These are phyloP conservation scores for Penicillium sp. DNA, from an alignment of 2,329 filamentous ascomycete genomes.

Conservation along the genomic window DNA sequence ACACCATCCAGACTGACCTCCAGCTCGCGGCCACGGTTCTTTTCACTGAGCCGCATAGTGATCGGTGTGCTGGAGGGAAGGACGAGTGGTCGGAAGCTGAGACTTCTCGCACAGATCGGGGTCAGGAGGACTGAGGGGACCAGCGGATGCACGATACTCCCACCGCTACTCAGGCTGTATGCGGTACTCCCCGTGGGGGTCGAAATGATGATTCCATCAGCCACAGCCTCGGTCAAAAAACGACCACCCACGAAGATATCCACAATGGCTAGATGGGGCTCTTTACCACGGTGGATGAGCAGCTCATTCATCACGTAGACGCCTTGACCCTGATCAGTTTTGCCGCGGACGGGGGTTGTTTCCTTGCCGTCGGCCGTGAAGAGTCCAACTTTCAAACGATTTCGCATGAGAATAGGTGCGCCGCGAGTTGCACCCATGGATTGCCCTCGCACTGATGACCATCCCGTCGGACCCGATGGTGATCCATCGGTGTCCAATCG, in stretches of 20 bases:
- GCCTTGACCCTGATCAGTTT: conserved; percentile 42
- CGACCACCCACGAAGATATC: conserved; percentile 87
- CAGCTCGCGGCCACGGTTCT: conserved; percentile 74
- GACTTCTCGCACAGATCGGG: conserved; percentile 87
- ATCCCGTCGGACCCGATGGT: conserved; percentile 53
- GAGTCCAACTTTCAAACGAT: conserved; percentile 82
- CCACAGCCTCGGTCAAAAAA: conserved; percentile 89
- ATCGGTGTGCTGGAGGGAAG: conserved; percentile 84
- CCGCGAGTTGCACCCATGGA: conserved; percentile 74
- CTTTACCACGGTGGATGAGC: conserved; percentile 84
- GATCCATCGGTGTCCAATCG: conserved; percentile 33
- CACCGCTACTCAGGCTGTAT: conserved; percentile 90
- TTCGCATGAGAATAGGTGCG: conserved; percentile 81
- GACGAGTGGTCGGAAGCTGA: conserved; percentile 89
- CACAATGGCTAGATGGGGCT: conserved; percentile 88
- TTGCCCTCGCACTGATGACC: conserved; percentile 76
- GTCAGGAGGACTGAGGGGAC: conserved; percentile 88
- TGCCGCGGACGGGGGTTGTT: conserved; percentile 38
- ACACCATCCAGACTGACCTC: conserved; percentile 80
- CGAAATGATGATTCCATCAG: conserved; percentile 90
- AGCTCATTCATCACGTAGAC: conserved; percentile 90
- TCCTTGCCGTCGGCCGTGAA: conserved; percentile 71
- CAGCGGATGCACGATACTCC: conserved; percentile 90
- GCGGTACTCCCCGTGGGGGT: conserved; percentile 95
- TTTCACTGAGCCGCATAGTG: conserved; percentile 76